A percentile compares a stretch with the other conserved stretches of the same genome.
Conservation (phyloP, 192 early-diverging fungal species). For the Pilobolus umbonatus region DNA sequence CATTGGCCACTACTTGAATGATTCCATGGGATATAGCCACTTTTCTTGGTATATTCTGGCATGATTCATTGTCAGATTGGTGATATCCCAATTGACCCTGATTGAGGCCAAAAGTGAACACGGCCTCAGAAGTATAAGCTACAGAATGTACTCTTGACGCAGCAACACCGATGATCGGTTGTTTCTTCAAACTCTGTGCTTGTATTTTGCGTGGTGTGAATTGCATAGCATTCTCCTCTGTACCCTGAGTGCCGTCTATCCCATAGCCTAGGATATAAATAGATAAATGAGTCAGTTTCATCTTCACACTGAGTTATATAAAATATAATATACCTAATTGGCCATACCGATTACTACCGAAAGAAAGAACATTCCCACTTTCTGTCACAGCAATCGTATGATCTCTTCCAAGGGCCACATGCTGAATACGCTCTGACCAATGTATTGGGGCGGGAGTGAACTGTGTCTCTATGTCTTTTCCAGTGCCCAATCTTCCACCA, state of each 20-base stretch:
- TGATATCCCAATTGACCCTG: conserved; percentile 62
- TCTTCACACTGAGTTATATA: background rate
- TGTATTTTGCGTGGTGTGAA: conserved; percentile 50
- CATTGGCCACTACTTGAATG: conserved; percentile 53
- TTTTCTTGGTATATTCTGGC: conserved; percentile 55
- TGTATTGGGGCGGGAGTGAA: conserved; percentile 42
- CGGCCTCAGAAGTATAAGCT: conserved; percentile 51
- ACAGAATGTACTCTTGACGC: conserved; percentile 66
- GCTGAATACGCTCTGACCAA: conserved; percentile 40
- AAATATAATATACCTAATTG: conserved; percentile 54
- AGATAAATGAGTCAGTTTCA: background rate
- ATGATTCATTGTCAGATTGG: conserved; percentile 25
- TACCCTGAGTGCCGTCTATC: no score
- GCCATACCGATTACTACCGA: conserved; percentile 60
- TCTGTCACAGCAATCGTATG: conserved; percentile 60
- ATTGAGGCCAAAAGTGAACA: conserved; percentile 66
- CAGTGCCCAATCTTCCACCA: conserved; percentile 63
- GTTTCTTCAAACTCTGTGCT: conserved; percentile 44
- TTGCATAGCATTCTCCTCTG: conserved; percentile 38
- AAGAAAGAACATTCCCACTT: conserved; percentile 55
- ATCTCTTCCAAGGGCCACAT: conserved; percentile 60
- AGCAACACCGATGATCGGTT: conserved; percentile 51
- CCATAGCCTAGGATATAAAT: no score
- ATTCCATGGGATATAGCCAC: conserved; percentile 51
- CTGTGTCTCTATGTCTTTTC: conserved; percentile 50